Base-by-base conservation (phyloP, 2,329 filamentous ascomycete species). In the Dothideomycetes sp. region DNA sequence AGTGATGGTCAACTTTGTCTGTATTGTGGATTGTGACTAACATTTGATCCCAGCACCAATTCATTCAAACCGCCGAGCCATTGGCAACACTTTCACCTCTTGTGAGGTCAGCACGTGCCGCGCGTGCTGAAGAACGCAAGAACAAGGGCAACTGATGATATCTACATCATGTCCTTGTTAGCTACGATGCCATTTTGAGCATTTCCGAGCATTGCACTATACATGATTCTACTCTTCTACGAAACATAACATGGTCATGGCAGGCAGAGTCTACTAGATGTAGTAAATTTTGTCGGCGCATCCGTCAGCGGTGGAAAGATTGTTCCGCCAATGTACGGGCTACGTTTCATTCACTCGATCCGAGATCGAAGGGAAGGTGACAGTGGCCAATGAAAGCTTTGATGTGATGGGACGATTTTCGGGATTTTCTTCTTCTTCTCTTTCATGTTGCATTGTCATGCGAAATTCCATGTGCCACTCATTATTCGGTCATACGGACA, bases 51-150 rank as follows among this genome's bases (percentile, higher is more conserved):
- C 47, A 65, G 61, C 58, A 66, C 48, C 63, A 61, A 16, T 73
- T 73, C 56, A 72, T 73, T 35, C 63, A 70, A 46, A 67, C 61
- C 3, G 68, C 70, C 31, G 69, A 71, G 52, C 67, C 69, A 16
- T 55, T 73, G 15, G 71, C 71, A 41, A 85, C 87, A 45, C 71
- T 96, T 41, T 82, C 89, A 18, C 88, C 89, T 8, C 73, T 96
- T 45, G 89, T 96, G 38, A 78, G 81, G 55, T 83, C 87, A 29
- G 89, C 89, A 33, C 76, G 88, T 50, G 78, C 85, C 59, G 87
- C 87, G 49, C 76, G 88, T 60, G 83, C 83, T 18, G 82, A 89
- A 55, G 89, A 96, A 64, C 60, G 64, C 24, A 61, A 61, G 45
- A 69, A 67, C 54, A 71, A 71, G 57, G 67, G 65, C 45, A 58